Percentiles rank a stretch among this genome's conserved stretches.
phyloP scores from a whole-genome alignment of 306 rosid species.

The Vicia sativa region DNA sequence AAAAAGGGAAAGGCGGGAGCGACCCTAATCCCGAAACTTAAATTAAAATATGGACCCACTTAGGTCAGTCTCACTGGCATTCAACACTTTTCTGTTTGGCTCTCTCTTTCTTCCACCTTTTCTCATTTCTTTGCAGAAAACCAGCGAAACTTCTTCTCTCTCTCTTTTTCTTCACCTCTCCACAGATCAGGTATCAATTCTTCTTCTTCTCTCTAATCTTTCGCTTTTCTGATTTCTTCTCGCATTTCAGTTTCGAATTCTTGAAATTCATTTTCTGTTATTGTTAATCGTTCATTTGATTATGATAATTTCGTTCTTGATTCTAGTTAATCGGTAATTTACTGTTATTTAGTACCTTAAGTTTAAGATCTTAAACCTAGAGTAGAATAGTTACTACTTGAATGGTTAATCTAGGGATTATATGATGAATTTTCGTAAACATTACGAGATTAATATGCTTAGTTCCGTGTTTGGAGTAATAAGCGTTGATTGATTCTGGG shows the following conservation, averaged over 20 bases:
- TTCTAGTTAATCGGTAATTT: not conserved
- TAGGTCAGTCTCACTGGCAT: not conserved
- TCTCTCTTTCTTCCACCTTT: slow-evolving; percentile 14
- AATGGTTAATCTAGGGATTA: not conserved
- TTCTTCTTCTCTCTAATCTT: not conserved
- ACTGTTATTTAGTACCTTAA: not conserved
- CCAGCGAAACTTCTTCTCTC: not conserved
- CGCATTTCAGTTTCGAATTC: not conserved
- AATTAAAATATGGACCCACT: not conserved
- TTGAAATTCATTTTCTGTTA: not conserved
- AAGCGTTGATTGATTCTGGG: not conserved
- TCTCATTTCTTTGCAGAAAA: not conserved
- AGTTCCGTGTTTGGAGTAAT: not conserved
- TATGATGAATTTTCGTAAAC: not conserved
- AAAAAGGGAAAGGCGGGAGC: slow-evolving; percentile 17
- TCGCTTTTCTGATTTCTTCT: not conserved
- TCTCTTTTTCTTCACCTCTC: not conserved
- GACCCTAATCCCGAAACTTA: not conserved
- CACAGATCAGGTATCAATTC: not conserved
- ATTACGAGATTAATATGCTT: not conserved
- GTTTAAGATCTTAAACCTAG: slow-evolving; percentile 6
- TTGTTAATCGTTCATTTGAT: not conserved
- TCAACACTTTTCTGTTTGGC: slow-evolving; percentile 4
- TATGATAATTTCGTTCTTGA: not conserved
- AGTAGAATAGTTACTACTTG: not conserved